phyloP scores from a whole-genome alignment of 202 grass and related monocot genomes.

The Schoenoplectus triqueter region DNA sequence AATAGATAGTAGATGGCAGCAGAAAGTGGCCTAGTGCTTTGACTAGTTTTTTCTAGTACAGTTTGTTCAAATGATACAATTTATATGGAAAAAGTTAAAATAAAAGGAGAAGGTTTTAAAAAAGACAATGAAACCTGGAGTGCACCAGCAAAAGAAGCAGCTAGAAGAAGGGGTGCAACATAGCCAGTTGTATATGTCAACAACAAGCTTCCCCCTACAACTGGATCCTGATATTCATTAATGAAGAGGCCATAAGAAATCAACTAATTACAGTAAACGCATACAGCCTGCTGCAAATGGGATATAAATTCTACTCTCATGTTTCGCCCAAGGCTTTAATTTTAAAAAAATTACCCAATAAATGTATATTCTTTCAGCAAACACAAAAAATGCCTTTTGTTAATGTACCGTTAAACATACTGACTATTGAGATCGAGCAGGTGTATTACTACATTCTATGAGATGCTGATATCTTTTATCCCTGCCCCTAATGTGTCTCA shows the following conservation, averaged over 20 bases:
- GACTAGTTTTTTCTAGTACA: constrained; percentile 25
- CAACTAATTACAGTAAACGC: neutral
- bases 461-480: neutral
- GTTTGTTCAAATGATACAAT: neutral
- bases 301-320: neutral
- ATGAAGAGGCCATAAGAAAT: neutral
- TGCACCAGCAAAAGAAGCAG: constrained; percentile 96
- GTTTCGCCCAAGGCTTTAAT: neutral
- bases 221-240: constrained; percentile 60
- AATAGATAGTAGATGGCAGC: neutral
- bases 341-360: neutral
- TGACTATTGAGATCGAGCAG: neutral
- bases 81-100: neutral
- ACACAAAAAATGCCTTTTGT: neutral
- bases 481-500: neutral
- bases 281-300: neutral
- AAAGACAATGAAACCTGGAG: constrained; percentile 58
- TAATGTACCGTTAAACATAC: neutral
- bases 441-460: neutral
- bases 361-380: neutral
- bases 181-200: constrained; percentile 97
- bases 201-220: constrained; percentile 85
- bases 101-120: neutral
- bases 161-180: constrained; percentile 89
- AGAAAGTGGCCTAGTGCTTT: constrained; percentile 26